Conservation (phyloP, 1,284 basidiomycete species). For the Malassezia nana region DNA sequence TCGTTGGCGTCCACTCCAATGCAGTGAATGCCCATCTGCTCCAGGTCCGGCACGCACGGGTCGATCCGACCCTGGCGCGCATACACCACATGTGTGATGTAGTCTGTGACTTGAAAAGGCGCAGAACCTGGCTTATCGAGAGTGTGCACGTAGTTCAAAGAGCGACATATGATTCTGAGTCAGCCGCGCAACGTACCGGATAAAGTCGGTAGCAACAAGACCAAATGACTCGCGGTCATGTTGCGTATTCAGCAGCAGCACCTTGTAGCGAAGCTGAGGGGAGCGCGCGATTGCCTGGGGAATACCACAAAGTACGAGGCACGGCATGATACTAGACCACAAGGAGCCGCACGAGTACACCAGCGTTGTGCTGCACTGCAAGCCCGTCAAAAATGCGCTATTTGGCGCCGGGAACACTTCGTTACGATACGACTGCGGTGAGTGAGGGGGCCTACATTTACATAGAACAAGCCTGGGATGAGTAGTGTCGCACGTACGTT, state of each 20-base stretch:
- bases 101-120: conserved; percentile 15
- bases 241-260: conserved; percentile 72
- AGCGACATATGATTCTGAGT: conserved; percentile 59
- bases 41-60: conserved; percentile 9
- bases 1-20: conserved; percentile 2
- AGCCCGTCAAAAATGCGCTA: conserved; percentile 62
- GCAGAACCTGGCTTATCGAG: neutral
- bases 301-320: conserved; percentile 73
- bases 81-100: conserved; percentile 72
- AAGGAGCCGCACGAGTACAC: conserved; percentile 82
- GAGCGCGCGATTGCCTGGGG: conserved; percentile 70
- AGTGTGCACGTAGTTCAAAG: conserved; percentile 55
- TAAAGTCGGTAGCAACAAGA: conserved; percentile 74
- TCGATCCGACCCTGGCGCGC: conserved; percentile 53
- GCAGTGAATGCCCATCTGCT: conserved; percentile 6
- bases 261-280: conserved; percentile 62
- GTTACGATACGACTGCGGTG: conserved; percentile 36
- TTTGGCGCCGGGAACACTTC: conserved; percentile 83
- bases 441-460: conserved; percentile 58
- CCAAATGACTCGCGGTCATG: conserved; percentile 85
- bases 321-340: conserved; percentile 82
- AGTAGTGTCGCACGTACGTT: conserved; percentile 7
- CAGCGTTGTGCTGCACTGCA: conserved; percentile 61
- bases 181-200: conserved; percentile 54
- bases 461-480: conserved; percentile 67